A percentile compares a stretch with the other conserved stretches of the same genome.
phyloP scores from a whole-genome alignment of 2,329 filamentous ascomycete species.

The Aspergillus sp. region DNA sequence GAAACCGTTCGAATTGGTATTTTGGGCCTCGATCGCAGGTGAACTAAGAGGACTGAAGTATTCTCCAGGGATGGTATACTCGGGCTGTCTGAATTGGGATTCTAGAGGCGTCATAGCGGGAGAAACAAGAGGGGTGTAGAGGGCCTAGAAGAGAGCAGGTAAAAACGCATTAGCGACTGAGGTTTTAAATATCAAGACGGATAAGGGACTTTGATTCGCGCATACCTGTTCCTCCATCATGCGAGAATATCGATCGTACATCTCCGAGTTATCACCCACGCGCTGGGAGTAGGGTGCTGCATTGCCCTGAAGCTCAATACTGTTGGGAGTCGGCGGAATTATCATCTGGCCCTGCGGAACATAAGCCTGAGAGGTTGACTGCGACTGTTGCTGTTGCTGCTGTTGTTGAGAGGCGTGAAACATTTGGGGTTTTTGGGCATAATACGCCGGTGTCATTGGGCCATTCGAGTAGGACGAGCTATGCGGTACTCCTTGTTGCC shows the following conservation, averaged over 20 bases:
- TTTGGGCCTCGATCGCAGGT: constrained; percentile 50
- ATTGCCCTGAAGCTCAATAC: constrained; percentile 48
- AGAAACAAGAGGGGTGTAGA: constrained; percentile 51
- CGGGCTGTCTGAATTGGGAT: constrained; percentile 46
- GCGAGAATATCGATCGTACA: constrained; percentile 47
- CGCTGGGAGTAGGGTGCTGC: constrained; percentile 41
- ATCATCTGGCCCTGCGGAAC: constrained; percentile 31
- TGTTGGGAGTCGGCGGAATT: constrained; percentile 51
- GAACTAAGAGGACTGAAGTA: constrained; percentile 53
- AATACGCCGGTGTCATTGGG: constrained; percentile 33
- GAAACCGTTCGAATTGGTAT: constrained; percentile 35
- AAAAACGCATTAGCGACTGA: constrained; percentile 19
- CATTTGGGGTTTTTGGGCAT: constrained; percentile 31
- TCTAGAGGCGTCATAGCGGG: constrained; percentile 53
- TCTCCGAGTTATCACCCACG: constrained; percentile 40
- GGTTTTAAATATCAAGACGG: not conserved
- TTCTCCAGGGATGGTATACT: constrained; percentile 49
- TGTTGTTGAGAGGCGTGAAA: constrained; percentile 18
- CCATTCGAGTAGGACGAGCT: constrained; percentile 31
- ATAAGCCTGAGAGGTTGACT: constrained; percentile 27
- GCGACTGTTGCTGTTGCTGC: constrained; percentile 29
- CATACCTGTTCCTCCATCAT: constrained; percentile 46
- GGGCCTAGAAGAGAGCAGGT: constrained; percentile 32
- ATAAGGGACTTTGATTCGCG: not conserved
- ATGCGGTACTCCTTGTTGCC: constrained; percentile 25